Evolutionary conservation across 352 stramenopile species (phyloP).

Genomic region (Globisporangium megalacanthum): DNA sequence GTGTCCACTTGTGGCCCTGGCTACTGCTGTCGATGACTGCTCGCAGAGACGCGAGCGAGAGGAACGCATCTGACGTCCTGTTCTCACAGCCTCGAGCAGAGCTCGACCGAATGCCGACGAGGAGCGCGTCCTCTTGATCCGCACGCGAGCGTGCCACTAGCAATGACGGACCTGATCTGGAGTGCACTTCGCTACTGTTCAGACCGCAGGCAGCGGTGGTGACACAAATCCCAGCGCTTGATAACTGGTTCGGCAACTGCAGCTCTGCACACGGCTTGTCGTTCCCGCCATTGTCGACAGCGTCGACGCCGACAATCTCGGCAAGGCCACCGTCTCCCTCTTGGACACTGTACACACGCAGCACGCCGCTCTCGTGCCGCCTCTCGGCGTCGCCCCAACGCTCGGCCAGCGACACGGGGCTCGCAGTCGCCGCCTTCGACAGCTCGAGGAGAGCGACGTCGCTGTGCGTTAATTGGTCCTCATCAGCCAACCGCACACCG

Average conservation of each 20-base stretch:
- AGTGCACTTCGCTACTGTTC: too few species aligned
- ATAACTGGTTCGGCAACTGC: background rate
- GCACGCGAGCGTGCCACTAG: background rate
- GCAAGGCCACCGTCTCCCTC: background rate
- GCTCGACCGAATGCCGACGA: background rate
- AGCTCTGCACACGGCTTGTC: too few species aligned
- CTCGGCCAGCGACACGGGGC: background rate
- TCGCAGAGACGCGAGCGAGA: background rate
- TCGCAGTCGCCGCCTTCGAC: background rate
- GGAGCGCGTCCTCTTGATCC: background rate
- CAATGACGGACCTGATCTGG: background rate
- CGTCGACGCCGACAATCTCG: background rate
- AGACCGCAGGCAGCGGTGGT: too few species aligned
- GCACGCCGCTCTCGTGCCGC: background rate
- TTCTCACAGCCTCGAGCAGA: background rate
- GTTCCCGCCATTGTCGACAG: too few species aligned
- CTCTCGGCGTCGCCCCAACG: background rate
- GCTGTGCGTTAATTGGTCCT: background rate
- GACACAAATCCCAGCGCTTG: background rate
- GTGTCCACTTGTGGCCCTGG: conserved; percentile 1
- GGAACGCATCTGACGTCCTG: background rate
- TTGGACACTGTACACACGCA: background rate
- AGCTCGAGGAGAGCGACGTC: background rate
- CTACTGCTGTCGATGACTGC: background rate
- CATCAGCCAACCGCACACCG: background rate